Evolutionary conservation across 116 monocot genomes (phyloP), one percentile per base, ranked within the genome.

Genomic region (Zostera marina): DNA sequence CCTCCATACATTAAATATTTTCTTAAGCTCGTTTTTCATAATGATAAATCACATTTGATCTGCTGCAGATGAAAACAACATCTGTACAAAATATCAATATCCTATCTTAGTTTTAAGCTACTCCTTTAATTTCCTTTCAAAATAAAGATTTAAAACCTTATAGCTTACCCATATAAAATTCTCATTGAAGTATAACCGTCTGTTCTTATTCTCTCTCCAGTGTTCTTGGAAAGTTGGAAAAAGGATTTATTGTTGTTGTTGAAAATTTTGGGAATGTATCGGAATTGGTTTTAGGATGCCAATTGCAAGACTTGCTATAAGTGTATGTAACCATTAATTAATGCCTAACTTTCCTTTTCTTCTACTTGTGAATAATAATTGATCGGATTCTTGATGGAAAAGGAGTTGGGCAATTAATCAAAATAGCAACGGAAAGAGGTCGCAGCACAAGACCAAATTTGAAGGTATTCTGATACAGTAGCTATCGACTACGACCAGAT

Each of bases 331-430:
- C 20, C 9, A 17, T 15, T 58, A 58, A 17, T 41, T 17, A 20
- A 41, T 39, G 17, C 42, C 32, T 32, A 32, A 32, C 32, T 58
- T 38, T 5, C 4, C 8, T 58, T 3, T 51, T 19, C 16, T 51
- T 51, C 20, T 10, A n/a, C 11, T 24, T 25, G 11, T 61, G 21
- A 14, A 4, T 17, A 16, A 16, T 41, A 20, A 58, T 41, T 26
- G 12, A 41, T 58, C 68, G 89, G 94, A 85, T 96, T 47, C 85
- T 96, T 63, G 94, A 96, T 61, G 79, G 74, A 65, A 88, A 74
- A 66, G 94, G 88, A 19, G 94, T 89, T 5, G 94, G 94, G 0
- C 73, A 96, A 68, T 79, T 96, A 7, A 60, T 89, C 32, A 96
- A 79, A 74, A 41, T 96, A 53, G 89, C 89, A 44, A 85, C 67